Evolutionary conservation across 169 alveolate genomes (phyloP).

Genomic region (Cryptosporidium muris): DNA sequence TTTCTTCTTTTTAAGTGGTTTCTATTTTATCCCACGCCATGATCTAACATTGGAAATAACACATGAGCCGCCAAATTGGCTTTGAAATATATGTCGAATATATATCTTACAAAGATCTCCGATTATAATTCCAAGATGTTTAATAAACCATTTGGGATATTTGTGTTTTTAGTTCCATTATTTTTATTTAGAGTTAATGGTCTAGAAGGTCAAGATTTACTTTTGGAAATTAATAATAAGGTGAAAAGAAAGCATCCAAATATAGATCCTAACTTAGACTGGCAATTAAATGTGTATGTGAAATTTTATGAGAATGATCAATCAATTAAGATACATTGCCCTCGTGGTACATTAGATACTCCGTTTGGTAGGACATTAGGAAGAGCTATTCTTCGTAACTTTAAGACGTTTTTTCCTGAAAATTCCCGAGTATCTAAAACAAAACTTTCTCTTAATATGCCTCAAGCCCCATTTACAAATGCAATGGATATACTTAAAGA

Average conservation of each 20-base stretch:
- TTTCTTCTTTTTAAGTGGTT: no score
- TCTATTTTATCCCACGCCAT: no score
- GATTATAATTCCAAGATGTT: no score
- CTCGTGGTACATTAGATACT: slow-evolving; percentile 20
- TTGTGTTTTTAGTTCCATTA: no score
- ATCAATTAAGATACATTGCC: slow-evolving; percentile 59
- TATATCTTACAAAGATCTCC: no score
- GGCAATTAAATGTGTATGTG: slow-evolving; percentile 39
- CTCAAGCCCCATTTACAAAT: slow-evolving; percentile 24
- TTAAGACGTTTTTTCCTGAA: slow-evolving; percentile 17
- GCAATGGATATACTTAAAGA: slow-evolving; percentile 19
- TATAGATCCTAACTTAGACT: slow-evolving; percentile 2
- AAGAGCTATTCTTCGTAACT: slow-evolving; percentile 28
- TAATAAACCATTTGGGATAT: no score
- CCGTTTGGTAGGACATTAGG: slow-evolving; percentile 51
- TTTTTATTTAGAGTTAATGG: no score
- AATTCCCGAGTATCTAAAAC: slow-evolving; percentile 10
- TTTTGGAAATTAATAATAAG: slow-evolving; percentile 12
- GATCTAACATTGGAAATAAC: no score
- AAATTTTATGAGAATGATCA: slow-evolving; percentile 39
- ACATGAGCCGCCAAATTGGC: no score
- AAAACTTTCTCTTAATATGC: slow-evolving; percentile 45
- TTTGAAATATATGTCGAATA: no score
- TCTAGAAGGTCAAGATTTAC: no score
- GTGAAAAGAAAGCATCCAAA: slow-evolving; percentile 28